Percentiles rank a stretch among this genome's conserved stretches.
Evolutionary conservation across 2,329 filamentous ascomycete genomes (phyloP).

Genomic region (Endocalyx cinctus): DNA sequence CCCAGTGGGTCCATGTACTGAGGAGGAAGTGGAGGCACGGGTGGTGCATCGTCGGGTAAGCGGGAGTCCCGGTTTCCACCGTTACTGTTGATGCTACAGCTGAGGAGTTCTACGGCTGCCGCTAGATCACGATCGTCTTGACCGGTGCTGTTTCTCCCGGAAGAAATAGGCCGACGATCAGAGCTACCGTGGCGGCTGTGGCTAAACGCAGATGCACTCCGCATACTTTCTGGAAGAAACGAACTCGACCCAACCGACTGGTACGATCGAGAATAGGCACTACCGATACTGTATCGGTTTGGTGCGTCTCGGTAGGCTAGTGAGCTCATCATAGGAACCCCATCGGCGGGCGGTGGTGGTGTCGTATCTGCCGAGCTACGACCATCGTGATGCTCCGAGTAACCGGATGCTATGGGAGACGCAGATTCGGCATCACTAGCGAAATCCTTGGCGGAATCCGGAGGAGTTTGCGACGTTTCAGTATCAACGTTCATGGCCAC

Average conservation of each 20-base stretch:
- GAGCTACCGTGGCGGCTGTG: conserved; percentile 71
- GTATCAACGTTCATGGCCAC: conserved; percentile 87
- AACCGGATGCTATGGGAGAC: conserved; percentile 76
- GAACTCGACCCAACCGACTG: conserved; percentile 62
- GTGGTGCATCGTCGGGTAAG: conserved; percentile 70
- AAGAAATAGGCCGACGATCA: conserved; percentile 73
- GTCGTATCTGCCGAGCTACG: conserved; percentile 89
- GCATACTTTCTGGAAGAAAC: conserved; percentile 48
- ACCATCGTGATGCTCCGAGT: conserved; percentile 71
- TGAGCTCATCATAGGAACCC: conserved; percentile 48
- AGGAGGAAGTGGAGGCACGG: conserved; percentile 80
- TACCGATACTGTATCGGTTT: conserved; percentile 56
- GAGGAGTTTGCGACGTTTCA: conserved; percentile 50
- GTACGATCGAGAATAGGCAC: conserved; percentile 70
- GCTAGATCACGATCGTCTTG: conserved; percentile 85
- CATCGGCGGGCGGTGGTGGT: conserved; percentile 74
- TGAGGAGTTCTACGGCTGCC: conserved; percentile 83
- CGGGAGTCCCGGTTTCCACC: conserved; percentile 60
- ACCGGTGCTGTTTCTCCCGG: conserved; percentile 68
- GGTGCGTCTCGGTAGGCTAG: conserved; percentile 40
- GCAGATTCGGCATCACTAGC: conserved; percentile 77
- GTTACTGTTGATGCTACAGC: conserved; percentile 83
- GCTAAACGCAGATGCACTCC: conserved; percentile 42
- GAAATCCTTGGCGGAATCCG: conserved; percentile 62
- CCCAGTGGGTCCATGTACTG: conserved; percentile 66